Percentiles rank a stretch among this genome's conserved stretches.
phyloP scores from a whole-genome alignment of 1,284 basidiomycete species.

The Hemileia vastatrix region DNA sequence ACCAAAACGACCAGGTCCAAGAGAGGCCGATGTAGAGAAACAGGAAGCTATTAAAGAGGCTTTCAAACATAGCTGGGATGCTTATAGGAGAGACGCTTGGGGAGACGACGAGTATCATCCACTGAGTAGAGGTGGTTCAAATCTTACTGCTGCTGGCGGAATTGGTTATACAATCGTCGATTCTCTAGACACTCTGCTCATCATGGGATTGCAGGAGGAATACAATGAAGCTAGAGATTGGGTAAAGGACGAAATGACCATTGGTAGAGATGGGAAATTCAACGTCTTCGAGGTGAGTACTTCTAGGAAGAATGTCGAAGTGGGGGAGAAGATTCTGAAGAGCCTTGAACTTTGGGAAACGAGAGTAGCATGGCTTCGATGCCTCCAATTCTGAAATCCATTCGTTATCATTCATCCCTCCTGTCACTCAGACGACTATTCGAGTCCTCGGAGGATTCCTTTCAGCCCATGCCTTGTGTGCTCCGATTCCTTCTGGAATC shows the following conservation, averaged over 20 bases:
- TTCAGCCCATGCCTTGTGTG: constrained; percentile 64
- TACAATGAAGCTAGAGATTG: constrained; percentile 9
- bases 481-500: constrained; percentile 56
- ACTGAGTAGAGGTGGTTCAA: constrained; percentile 3
- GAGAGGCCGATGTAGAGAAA: constrained; percentile 28
- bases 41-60: constrained; percentile 33
- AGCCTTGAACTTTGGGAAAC: too few relatives aligned
- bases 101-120: constrained; percentile 17
- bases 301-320: too few relatives aligned
- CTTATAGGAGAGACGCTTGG: constrained; percentile 17
- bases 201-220: constrained; percentile 3
- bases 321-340: too few relatives aligned
- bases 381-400: too few relatives aligned
- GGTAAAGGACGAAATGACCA: constrained; percentile 58
- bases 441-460: constrained; percentile 72
- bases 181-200: constrained; percentile 15
- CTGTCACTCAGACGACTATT: constrained; percentile 74
- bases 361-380: too few relatives aligned
- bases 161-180: constrained; percentile 9
- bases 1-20: constrained; percentile 25
- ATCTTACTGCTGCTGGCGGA: constrained; percentile 7
- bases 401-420: too few relatives aligned
- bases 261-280: constrained; percentile 68
- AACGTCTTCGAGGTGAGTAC: constrained; percentile 97
- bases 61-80: constrained; percentile 25